A percentile compares a stretch with the other conserved stretches of the same genome.
Evolutionary conservation across 2,329 filamentous ascomycete genomes (phyloP).

Genomic region (Sclerotinia nivalis): DNA sequence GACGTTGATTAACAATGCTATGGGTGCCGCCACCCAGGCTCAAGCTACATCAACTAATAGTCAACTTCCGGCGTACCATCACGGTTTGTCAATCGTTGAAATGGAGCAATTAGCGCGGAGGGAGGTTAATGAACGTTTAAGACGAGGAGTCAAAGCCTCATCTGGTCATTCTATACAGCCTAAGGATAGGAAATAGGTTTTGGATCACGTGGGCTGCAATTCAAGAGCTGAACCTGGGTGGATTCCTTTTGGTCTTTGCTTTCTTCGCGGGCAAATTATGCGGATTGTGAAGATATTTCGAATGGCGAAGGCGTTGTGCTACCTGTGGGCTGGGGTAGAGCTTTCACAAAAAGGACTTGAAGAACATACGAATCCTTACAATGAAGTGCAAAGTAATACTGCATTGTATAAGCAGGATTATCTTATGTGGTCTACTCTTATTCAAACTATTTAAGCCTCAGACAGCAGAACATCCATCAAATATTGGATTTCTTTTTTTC

Average conservation of each 20-base stretch:
- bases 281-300: no score
- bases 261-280: not conserved
- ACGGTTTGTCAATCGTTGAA: not conserved
- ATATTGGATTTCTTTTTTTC: no score
- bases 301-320: not conserved
- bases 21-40: not conserved
- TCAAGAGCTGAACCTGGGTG: not conserved
- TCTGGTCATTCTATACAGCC: not conserved
- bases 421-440: not conserved
- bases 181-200: not conserved
- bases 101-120: not conserved
- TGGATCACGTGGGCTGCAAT: not conserved
- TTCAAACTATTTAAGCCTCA: not conserved
- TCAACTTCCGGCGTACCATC: not conserved
- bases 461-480: not conserved
- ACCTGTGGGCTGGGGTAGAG: no score
- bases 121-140: not conserved
- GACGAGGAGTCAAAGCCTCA: not conserved
- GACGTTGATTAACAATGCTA: not conserved
- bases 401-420: not conserved
- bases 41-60: no score
- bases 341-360: no score
- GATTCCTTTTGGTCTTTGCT: not conserved
- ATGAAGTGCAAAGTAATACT: not conserved
- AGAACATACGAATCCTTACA: not conserved